A percentile compares a stretch with the other conserved stretches of the same genome.
phyloP scores from a whole-genome alignment of 805 yeast genomes.

The Yarrowia sp. region DNA sequence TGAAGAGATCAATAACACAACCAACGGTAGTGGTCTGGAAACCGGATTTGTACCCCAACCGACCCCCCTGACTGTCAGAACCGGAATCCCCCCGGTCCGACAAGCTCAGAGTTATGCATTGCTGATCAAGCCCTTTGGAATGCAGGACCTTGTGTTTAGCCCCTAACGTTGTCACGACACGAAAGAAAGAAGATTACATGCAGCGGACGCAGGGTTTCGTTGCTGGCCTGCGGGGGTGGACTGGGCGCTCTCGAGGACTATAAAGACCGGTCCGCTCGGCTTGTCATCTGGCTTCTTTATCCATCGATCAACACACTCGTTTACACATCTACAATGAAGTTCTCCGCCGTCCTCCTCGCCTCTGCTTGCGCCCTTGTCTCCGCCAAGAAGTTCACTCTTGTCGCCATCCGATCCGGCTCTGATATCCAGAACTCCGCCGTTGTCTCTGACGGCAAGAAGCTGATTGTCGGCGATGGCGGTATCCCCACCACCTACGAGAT shows the following conservation, averaged over 20 bases:
- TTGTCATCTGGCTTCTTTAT: neutral
- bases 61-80: neutral
- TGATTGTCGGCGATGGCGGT: constrained; percentile 2
- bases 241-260: neutral
- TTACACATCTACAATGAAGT: constrained; percentile 10
- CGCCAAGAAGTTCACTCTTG: constrained; percentile 24
- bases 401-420: constrained; percentile 38
- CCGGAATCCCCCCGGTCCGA: neutral
- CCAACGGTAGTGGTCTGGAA: too few species aligned
- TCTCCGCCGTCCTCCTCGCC: constrained; percentile 36
- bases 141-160: neutral
- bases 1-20: too few species aligned
- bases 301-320: constrained; percentile 18
- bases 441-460: constrained; percentile 8
- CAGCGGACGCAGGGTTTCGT: constrained; percentile 11
- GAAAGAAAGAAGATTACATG: neutral
- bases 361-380: constrained; percentile 21
- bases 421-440: constrained; percentile 27
- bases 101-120: constrained; percentile 1
- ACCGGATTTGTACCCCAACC: too few species aligned
- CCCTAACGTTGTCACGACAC: constrained; percentile 19
- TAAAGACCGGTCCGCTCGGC: neutral
- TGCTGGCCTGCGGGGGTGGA: neutral
- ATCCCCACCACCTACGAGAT: constrained; percentile 29
- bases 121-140: constrained; percentile 20